Base-by-base conservation (phyloP, 495 filamentous ascomycete species). In the Wilcoxina mikolae region DNA sequence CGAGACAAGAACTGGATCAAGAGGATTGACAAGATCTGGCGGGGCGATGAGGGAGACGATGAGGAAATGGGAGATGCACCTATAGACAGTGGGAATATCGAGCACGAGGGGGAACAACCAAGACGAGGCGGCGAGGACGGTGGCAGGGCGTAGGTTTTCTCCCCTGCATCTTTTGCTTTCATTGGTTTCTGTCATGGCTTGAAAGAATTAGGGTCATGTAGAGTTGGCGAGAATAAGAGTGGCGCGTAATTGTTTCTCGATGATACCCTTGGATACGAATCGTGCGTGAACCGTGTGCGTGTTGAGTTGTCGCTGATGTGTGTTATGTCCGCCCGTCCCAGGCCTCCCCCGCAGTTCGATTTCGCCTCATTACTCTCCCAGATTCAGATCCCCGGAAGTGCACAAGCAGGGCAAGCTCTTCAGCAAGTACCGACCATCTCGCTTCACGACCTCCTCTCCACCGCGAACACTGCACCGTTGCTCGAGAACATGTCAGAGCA, bases 91-190 rank as follows among this genome's bases (percentile, higher is more conserved):
- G 88, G 87, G 31, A 87, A 95, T 69, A 72, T 94, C 52, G 76
- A 90, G 64, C 82, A 91, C 63, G 91, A 96, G 65, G 93, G 93
- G 54, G 80, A 85, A 68, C 80, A 79, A 56, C 78, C 87, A 25
- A 74, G 91, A 68, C 87, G 94, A 64, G 91, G 89, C 51, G 93
- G 93, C 64, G 88, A 85, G 54, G 90, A 95, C 70, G 91, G 93
- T 58, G 93, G 85, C 71, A 78, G 89, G 94, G 89, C 90, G 91
- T 98, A 96, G 91, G 91, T 61, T 69, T 60, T 58, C 33, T 60
- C 57, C 58, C 58, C 51, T 43, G 49, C 67, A n/a, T n/a, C 65
- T 60, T 60, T 61, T 67, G 54, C 51, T 60, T 58, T 60, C 56
- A 41, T 57, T 58, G 33, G 38, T 49, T 45, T 58, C 57, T 58